phyloP scores from a whole-genome alignment of 805 yeast genomes.

The Teunomyces pallodes region DNA sequence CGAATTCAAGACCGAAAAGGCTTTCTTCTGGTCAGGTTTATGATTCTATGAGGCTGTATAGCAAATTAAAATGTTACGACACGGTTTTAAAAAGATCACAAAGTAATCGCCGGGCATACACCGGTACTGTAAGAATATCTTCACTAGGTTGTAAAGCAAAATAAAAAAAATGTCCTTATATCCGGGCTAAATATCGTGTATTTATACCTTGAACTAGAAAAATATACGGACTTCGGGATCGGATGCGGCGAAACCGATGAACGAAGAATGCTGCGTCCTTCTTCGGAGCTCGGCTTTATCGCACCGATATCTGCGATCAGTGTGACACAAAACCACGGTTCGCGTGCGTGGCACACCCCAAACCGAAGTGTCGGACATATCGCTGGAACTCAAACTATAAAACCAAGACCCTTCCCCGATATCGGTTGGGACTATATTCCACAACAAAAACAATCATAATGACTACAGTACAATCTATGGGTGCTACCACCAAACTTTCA shows the following conservation, averaged over 20 bases:
- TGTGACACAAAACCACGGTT: neutral
- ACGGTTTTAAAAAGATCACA: neutral
- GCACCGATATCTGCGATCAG: conserved; percentile 1
- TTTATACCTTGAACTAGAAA: neutral
- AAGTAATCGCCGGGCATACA: no score
- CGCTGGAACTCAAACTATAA: neutral
- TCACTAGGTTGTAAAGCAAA: neutral
- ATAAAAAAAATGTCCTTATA: no score
- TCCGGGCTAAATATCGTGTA: neutral
- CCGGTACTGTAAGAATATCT: neutral
- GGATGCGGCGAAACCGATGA: no score
- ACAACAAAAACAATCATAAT: neutral
- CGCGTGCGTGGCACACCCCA: no score
- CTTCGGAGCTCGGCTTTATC: neutral
- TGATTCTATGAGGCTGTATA: neutral
- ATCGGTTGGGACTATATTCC: neutral
- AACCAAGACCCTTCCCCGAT: neutral
- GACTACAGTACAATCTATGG: conserved; percentile 7
- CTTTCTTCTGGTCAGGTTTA: conserved; percentile 8
- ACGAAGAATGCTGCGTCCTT: no score
- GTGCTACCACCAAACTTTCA: conserved; percentile 31
- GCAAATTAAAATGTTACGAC: conserved; percentile 5
- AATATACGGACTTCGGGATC: no score
- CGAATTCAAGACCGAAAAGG: conserved; percentile 17
- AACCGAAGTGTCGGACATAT: neutral